Conservation (phyloP, 78 protist species). For the Capsaspora owczarzaki region DNA sequence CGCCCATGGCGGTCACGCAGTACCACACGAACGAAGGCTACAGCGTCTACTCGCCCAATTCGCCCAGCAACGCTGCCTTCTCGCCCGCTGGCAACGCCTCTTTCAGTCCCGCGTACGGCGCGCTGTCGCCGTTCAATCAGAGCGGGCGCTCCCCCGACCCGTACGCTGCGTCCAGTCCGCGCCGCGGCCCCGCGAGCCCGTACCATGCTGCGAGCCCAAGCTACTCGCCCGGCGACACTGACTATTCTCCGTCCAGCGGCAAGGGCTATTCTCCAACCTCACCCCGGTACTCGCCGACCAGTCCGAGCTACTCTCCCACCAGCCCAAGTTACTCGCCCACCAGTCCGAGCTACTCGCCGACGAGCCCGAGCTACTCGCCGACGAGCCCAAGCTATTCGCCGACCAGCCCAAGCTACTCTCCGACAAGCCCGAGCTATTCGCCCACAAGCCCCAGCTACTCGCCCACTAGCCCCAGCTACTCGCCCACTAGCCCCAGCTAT, state of each 20-base stretch:
- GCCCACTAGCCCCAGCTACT: conserved; percentile 74
- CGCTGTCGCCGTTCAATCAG: neutral
- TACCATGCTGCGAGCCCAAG: neutral
- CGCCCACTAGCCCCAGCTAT: conserved; percentile 66
- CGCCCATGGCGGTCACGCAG: neutral
- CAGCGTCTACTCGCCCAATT: neutral
- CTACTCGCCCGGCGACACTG: neutral
- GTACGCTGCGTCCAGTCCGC: too few relatives aligned
- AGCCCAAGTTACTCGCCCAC: conserved; percentile 69
- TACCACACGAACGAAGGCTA: neutral
- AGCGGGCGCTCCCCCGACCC: too few relatives aligned
- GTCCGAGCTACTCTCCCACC: conserved; percentile 59
- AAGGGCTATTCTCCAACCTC: neutral
- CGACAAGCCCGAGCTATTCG: conserved; percentile 56
- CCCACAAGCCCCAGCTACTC: conserved; percentile 68
- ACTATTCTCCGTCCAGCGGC: neutral
- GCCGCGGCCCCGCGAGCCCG: neutral
- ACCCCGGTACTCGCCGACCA: conserved; percentile 53
- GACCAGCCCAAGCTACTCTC: conserved; percentile 63
- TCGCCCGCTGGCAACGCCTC: neutral
- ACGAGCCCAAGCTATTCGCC: conserved; percentile 70
- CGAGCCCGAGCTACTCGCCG: conserved; percentile 58
- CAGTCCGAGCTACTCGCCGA: conserved; percentile 48
- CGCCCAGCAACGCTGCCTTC: neutral
- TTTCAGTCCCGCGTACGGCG: neutral